phyloP scores from a whole-genome alignment of 2,329 filamentous ascomycete genomes.

The Tolypocladium pustulatum region DNA sequence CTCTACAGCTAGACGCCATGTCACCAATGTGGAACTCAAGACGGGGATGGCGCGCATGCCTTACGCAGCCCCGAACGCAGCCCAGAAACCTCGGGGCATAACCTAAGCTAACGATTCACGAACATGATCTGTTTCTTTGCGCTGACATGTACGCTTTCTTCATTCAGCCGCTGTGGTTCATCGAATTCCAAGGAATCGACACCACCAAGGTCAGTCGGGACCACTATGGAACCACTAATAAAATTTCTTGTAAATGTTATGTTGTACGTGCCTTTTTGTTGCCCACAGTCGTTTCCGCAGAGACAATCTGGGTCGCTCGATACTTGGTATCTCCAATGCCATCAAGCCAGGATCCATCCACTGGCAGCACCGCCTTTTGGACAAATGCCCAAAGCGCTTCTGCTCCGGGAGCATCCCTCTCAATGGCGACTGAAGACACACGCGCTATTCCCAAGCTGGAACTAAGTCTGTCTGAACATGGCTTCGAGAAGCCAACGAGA shows the following conservation, averaged over 20 bases:
- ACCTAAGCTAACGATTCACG: background rate
- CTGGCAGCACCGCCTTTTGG: constrained; percentile 35
- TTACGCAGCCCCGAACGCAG: background rate
- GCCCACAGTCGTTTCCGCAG: constrained; percentile 24
- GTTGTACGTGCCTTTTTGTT: constrained; percentile 10
- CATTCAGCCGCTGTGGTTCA: background rate
- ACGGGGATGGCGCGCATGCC: background rate
- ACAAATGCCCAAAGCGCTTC: constrained; percentile 47
- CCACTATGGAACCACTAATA: too few species aligned
- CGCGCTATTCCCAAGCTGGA: constrained; percentile 48
- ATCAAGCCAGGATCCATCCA: constrained; percentile 44
- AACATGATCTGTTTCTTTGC: background rate
- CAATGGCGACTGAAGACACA: constrained; percentile 53
- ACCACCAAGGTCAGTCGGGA: too few species aligned
- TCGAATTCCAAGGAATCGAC: background rate
- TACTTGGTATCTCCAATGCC: constrained; percentile 13
- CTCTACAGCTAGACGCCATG: background rate
- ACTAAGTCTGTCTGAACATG: constrained; percentile 47
- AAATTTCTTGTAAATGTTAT: background rate
- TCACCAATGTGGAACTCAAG: background rate
- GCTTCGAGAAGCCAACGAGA: constrained; percentile 52
- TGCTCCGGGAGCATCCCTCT: constrained; percentile 43
- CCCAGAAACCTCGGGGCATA: background rate
- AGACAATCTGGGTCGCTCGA: constrained; percentile 21
- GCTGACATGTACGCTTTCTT: background rate